Conservation (phyloP, 2,329 filamentous ascomycete species). For the Sclerotinia sclerotiorum region DNA sequence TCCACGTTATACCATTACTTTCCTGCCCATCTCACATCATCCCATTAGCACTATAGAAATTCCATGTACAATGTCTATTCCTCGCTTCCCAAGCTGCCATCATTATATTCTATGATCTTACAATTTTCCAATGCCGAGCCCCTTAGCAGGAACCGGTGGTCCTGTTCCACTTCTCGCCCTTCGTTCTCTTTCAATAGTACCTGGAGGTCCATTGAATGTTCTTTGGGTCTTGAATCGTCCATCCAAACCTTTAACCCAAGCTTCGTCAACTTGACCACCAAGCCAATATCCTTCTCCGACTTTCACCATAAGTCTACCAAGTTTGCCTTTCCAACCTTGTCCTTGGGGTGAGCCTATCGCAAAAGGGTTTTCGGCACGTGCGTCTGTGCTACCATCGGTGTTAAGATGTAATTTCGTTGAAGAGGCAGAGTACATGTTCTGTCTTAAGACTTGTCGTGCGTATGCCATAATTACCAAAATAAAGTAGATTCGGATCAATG, state of each 20-base stretch:
- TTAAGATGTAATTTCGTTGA: constrained; percentile 38
- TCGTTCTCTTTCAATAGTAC: constrained; percentile 45
- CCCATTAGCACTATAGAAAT: not conserved
- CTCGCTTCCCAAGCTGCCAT: constrained; percentile 3
- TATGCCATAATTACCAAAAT: constrained; percentile 80
- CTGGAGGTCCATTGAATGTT: constrained; percentile 44
- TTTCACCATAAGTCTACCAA: constrained; percentile 77
- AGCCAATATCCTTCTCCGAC: constrained; percentile 80
- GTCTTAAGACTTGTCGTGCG: constrained; percentile 72
- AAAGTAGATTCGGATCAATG: constrained; percentile 78
- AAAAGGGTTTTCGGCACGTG: constrained; percentile 67
- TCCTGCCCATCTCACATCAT: constrained; percentile 5
- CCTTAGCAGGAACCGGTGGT: constrained; percentile 37
- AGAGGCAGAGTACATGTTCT: constrained; percentile 58
- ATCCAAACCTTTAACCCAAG: constrained; percentile 66
- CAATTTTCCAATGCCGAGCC: constrained; percentile 25
- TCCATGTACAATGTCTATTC: constrained; percentile 4
- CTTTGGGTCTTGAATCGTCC: constrained; percentile 56
- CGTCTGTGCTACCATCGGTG: constrained; percentile 43
- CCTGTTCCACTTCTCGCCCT: constrained; percentile 46
- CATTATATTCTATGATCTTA: constrained; percentile 28
- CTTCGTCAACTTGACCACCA: constrained; percentile 60
- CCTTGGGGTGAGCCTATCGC: constrained; percentile 68
- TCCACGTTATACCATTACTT: constrained; percentile 11
- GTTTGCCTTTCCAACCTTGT: constrained; percentile 72